Evolutionary conservation across 441 rosid genomes (phyloP).

Genomic region (Aleurites moluccanus): DNA sequence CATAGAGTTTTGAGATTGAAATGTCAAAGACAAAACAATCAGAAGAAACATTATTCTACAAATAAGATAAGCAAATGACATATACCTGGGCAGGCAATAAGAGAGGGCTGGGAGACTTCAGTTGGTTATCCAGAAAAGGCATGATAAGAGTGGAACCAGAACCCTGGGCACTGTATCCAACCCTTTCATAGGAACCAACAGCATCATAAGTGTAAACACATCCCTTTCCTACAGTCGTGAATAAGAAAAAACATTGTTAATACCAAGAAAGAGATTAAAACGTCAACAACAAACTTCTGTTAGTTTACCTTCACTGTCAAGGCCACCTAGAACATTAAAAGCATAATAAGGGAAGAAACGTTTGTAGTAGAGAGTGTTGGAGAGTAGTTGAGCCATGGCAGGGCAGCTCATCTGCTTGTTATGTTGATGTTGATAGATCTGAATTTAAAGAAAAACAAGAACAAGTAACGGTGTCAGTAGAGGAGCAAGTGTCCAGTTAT

Average conservation of each 20-base stretch:
- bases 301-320: slow-evolving; percentile 77
- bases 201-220: slow-evolving; percentile 97
- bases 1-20: slow-evolving; percentile 6
- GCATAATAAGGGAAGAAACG: slow-evolving; percentile 96
- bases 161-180: slow-evolving; percentile 94
- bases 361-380: slow-evolving; percentile 93
- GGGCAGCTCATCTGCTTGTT: slow-evolving; percentile 98
- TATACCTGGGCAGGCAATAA: slow-evolving; percentile 75
- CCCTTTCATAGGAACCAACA: slow-evolving; percentile 96
- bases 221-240: slow-evolving; percentile 66
- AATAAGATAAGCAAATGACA: slow-evolving; percentile 1
- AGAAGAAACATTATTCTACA: background rate
- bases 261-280: slow-evolving; percentile 9
- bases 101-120: slow-evolving; percentile 96
- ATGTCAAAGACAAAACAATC: background rate
- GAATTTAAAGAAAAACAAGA: slow-evolving; percentile 19
- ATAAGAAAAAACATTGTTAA: slow-evolving; percentile 1
- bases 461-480: slow-evolving; percentile 15
- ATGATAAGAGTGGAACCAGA: slow-evolving; percentile 87
- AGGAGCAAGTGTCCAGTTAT: slow-evolving; percentile 6
- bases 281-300: background rate
- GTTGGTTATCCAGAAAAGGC: slow-evolving; percentile 95
- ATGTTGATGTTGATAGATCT: slow-evolving; percentile 98
- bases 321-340: slow-evolving; percentile 91
- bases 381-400: slow-evolving; percentile 91